Conservation (phyloP, 768 basidiomycete species). For the Macrolepiota fuliginosa region DNA sequence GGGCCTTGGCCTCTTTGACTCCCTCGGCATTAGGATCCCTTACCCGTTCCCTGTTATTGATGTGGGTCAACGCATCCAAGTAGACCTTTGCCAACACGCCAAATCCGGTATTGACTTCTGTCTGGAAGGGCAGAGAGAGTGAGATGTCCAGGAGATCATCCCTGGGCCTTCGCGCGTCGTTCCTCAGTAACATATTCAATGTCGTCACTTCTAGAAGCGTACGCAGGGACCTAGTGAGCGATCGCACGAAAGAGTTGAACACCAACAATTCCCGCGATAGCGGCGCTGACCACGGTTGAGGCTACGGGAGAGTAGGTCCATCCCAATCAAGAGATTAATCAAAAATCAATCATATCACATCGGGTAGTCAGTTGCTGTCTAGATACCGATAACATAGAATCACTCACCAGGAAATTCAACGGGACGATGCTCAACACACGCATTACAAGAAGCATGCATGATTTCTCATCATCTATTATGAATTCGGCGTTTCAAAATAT, state of each 20-base stretch:
- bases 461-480: slow-evolving; percentile 83
- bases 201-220: slow-evolving; percentile 88
- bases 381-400: slow-evolving; percentile 5
- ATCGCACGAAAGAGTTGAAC: slow-evolving; percentile 97
- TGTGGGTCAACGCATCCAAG: slow-evolving; percentile 86
- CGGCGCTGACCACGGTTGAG: slow-evolving; percentile 93
- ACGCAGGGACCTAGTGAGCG: slow-evolving; percentile 86
- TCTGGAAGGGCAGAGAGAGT: slow-evolving; percentile 90
- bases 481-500: background rate
- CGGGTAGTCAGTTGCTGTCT: background rate
- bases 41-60: slow-evolving; percentile 78
- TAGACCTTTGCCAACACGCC: slow-evolving; percentile 97
- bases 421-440: slow-evolving; percentile 94
- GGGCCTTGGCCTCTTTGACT: slow-evolving; percentile 77
- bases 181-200: slow-evolving; percentile 89
- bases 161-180: slow-evolving; percentile 80
- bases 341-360: background rate
- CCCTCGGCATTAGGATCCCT: slow-evolving; percentile 76
- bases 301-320: slow-evolving; percentile 36
- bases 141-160: slow-evolving; percentile 93
- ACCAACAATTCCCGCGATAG: slow-evolving; percentile 94
- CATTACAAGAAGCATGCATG: slow-evolving; percentile 95
- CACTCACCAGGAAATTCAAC: slow-evolving; percentile 83
- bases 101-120: slow-evolving; percentile 96
- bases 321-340: slow-evolving; percentile 13